Evolutionary conservation across 2,329 filamentous ascomycete genomes (phyloP), one percentile per base, ranked within the genome.

Genomic region (Colletotrichum graminicola): DNA sequence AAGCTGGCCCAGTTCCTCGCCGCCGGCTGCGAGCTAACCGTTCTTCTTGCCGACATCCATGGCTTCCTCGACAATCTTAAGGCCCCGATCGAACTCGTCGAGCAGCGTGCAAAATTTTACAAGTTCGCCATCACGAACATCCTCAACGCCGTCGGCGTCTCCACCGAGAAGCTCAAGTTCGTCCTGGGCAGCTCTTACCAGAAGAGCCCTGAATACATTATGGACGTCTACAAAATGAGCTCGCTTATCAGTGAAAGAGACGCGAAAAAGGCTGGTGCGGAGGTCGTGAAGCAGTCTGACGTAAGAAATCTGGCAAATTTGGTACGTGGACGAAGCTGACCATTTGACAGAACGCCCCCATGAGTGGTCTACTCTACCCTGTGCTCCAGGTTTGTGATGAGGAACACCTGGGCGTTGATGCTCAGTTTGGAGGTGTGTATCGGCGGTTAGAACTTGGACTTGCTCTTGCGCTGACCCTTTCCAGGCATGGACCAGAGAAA

Each of bases 351-450:
- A 70, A 73, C 43, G 90, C 92, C 12, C 89, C 92, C 3, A 80
- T 97, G 66, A 90, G 88, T 67, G 93, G 93, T 1, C 86, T 95
- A 16, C 88, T 95, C 73, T 97, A 97, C 85, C 93, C 94, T 1
- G 86, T 97, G 59, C 91, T 99, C 82, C 96, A 98, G 82, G 93
- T 93, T 0, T 84, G 98, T 57, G 95, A 98, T 78, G 95, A 98
- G 83, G 88, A 96, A 84, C 91, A 98, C 85, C 86, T 99, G 4
- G 91, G 91, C 68, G 93, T 95, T 5, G 95, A 99, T 80, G 92
- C 89, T 2, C 94, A 99, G 78, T 95, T 98, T 73, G 95, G 95
- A 67, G 94, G 92, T 77, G 29, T n/a, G n/a, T 67, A 47, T 61
- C 62, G 1, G 21, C 2, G 0, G 26, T 10, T 21, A 11, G 1